A percentile compares a stretch with the other conserved stretches of the same genome.
Conservation (phyloP, 2,329 filamentous ascomycete species). For the Stemphylium vesicarium region DNA sequence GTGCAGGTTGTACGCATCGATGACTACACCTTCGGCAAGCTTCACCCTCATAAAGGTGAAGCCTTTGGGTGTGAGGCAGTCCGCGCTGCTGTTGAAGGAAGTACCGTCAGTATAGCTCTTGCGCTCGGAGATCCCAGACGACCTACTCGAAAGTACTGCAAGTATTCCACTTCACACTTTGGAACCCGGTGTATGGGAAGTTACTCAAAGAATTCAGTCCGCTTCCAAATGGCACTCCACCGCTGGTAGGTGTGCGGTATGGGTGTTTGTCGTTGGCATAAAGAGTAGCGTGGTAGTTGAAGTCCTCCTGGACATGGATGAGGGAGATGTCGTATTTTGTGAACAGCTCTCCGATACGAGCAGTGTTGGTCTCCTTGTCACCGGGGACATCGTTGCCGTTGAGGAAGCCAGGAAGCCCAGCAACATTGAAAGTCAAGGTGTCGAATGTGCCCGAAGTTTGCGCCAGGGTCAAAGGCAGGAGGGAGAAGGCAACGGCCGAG, state of each 20-base stretch:
- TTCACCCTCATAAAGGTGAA: conserved; percentile 70
- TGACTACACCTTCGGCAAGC: conserved; percentile 60
- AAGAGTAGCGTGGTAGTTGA: conserved; percentile 68
- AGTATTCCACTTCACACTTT: conserved; percentile 64
- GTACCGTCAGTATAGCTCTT: not conserved
- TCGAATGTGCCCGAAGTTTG: conserved; percentile 55
- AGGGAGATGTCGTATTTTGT: conserved; percentile 65
- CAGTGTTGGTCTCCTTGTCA: conserved; percentile 65
- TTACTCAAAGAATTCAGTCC: conserved; percentile 70
- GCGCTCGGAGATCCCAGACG: not conserved
- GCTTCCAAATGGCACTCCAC: conserved; percentile 67
- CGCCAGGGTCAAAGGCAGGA: conserved; percentile 13
- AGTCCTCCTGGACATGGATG: conserved; percentile 72
- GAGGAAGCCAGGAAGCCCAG: conserved; percentile 63
- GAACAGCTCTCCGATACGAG: conserved; percentile 63
- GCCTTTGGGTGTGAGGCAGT: conserved; percentile 73
- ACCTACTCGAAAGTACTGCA: conserved; percentile 57
- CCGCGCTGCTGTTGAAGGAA: conserved; percentile 51
- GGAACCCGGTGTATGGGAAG: conserved; percentile 62
- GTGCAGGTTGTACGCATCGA: conserved; percentile 72
- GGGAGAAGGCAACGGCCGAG: conserved; percentile 13
- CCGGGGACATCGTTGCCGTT: conserved; percentile 67
- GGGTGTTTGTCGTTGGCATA: conserved; percentile 67
- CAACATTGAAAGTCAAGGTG: conserved; percentile 65
- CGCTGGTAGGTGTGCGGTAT: conserved; percentile 68